Percentiles rank a stretch among this genome's conserved stretches.
Evolutionary conservation across 2,329 filamentous ascomycete genomes (phyloP).

Genomic region (Ustilaginoidea virens): DNA sequence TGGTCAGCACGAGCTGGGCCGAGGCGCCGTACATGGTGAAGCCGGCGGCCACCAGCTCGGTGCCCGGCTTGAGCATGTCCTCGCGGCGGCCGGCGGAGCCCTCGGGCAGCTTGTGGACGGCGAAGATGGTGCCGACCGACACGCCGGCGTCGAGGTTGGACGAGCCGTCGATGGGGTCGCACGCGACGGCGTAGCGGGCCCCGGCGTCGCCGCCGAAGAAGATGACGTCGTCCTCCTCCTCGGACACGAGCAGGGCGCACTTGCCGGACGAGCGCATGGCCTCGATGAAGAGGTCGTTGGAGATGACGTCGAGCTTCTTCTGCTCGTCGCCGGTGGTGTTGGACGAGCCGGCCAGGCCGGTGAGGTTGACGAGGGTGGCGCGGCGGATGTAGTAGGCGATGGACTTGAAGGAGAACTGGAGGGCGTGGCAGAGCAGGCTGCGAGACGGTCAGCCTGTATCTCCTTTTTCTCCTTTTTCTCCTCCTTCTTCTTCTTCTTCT

Average conservation of each 20-base stretch:
- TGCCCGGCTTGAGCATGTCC: slow-evolving; percentile 78
- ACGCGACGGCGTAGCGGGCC: slow-evolving; percentile 85
- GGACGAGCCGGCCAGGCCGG: slow-evolving; percentile 82
- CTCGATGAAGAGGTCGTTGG: slow-evolving; percentile 93
- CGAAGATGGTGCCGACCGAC: slow-evolving; percentile 95
- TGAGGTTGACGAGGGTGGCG: slow-evolving; percentile 87
- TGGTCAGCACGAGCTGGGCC: slow-evolving; percentile 90
- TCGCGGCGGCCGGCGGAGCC: slow-evolving; percentile 60
- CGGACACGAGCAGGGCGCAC: slow-evolving; percentile 85
- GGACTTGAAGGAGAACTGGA: slow-evolving; percentile 99
- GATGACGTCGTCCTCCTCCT: slow-evolving; percentile 91
- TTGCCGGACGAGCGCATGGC: slow-evolving; percentile 89
- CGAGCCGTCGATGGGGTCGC: slow-evolving; percentile 94
- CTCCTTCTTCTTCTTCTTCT: not conserved
- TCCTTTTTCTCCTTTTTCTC: not conserved
- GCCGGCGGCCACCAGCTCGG: slow-evolving; percentile 82
- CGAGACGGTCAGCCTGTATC: not conserved
- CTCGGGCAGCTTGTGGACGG: slow-evolving; percentile 76
- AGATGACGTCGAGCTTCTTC: slow-evolving; percentile 98
- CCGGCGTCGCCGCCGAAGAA: slow-evolving; percentile 63
- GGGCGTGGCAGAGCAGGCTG: slow-evolving; percentile 88
- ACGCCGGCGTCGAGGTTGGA: slow-evolving; percentile 97
- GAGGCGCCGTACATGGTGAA: slow-evolving; percentile 99
- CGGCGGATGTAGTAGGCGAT: slow-evolving; percentile 99
- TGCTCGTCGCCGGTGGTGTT: slow-evolving; percentile 96